These are phyloP conservation scores for Penicillium steckii DNA, from an alignment of 495 filamentous ascomycete genomes.

Conservation along the genomic window DNA sequence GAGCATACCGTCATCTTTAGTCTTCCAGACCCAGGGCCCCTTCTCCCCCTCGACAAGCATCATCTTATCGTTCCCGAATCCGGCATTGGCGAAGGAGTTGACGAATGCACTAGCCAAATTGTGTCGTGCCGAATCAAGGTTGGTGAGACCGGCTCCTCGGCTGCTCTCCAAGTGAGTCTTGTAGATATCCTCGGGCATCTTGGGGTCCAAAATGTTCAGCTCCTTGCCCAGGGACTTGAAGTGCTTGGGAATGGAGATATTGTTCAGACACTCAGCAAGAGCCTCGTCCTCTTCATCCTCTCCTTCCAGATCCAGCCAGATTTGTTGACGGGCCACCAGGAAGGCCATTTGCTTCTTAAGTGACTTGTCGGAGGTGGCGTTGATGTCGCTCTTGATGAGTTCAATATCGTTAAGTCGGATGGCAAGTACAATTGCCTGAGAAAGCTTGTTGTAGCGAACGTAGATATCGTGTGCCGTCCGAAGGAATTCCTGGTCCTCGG, in stretches of 20 bases:
- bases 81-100: constrained; percentile 94
- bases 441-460: constrained; percentile 82
- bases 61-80: constrained; percentile 94
- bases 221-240: constrained; percentile 95
- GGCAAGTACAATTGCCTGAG: constrained; percentile 89
- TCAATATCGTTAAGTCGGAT: constrained; percentile 87
- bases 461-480: constrained; percentile 89
- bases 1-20: constrained; percentile 96
- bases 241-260: constrained; percentile 82
- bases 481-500: constrained; percentile 94
- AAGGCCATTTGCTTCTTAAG: constrained; percentile 95
- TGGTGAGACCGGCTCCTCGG: constrained; percentile 85
- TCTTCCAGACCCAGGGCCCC: constrained; percentile 97
- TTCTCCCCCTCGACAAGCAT: constrained; percentile 82
- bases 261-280: constrained; percentile 79
- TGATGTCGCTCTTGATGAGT: constrained; percentile 75
- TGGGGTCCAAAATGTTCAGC: constrained; percentile 93
- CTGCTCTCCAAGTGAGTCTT: constrained; percentile 98
- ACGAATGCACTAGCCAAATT: constrained; percentile 96
- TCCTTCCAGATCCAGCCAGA: constrained; percentile 65
- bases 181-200: constrained; percentile 98
- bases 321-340: constrained; percentile 86
- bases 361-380: constrained; percentile 73
- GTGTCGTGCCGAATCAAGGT: constrained; percentile 91
- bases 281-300: constrained; percentile 69